Evolutionary conservation across 768 basidiomycete genomes (phyloP).

Genomic region (Pholiota molesta): DNA sequence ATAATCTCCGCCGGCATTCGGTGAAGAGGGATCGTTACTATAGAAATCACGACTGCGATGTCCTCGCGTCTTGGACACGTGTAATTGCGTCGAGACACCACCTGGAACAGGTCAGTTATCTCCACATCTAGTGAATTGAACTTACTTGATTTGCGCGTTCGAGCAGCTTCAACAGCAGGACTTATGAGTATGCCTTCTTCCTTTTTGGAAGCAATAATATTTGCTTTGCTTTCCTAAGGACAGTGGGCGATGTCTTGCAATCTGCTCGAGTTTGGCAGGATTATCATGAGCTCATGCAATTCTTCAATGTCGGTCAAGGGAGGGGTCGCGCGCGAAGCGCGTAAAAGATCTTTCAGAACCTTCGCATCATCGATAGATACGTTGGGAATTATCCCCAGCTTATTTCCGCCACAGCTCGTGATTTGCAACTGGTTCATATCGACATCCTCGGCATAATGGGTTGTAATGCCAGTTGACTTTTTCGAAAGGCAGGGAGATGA

Average conservation of each 20-base stretch:
- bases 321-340: conserved; percentile 25
- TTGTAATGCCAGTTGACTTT: conserved; percentile 52
- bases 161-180: conserved; percentile 43
- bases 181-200: conserved; percentile 24
- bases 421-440: conserved; percentile 39
- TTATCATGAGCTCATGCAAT: conserved; percentile 39
- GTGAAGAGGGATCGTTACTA: conserved; percentile 44
- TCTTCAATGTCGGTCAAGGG: conserved; percentile 51
- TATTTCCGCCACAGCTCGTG: conserved; percentile 36
- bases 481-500: conserved; percentile 35
- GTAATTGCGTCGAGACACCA: conserved; percentile 45
- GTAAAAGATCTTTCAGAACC: conserved; percentile 41
- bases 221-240: conserved; percentile 41
- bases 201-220: conserved; percentile 40
- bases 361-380: conserved; percentile 48
- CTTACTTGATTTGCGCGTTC: conserved; percentile 38
- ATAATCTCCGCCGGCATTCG: conserved; percentile 31
- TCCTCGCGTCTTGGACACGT: conserved; percentile 49
- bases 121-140: background rate
- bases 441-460: conserved; percentile 48
- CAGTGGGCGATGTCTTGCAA: conserved; percentile 36
- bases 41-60: conserved; percentile 44
- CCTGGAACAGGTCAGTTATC: conserved; percentile 25
- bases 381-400: conserved; percentile 49
- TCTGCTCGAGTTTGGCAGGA: conserved; percentile 26